These are phyloP conservation scores for Tricholoma matsutake DNA, from an alignment of 768 basidiomycete genomes.

Conservation along the genomic window DNA sequence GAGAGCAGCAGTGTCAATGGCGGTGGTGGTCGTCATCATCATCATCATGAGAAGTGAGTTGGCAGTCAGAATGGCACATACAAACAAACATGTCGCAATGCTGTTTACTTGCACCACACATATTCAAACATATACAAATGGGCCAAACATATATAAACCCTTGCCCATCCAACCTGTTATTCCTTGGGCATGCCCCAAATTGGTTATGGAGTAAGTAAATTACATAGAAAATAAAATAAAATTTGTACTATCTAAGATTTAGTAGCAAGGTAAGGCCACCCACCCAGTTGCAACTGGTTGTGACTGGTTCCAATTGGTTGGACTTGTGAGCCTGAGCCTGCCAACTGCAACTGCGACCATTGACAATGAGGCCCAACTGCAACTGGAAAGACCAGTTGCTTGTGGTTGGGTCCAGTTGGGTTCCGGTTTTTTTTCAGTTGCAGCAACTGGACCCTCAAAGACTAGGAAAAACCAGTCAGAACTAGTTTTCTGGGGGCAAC, in stretches of 20 bases:
- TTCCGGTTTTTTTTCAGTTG: too few relatives aligned
- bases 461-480: too few relatives aligned
- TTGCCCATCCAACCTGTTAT: neutral
- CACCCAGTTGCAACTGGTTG: neutral
- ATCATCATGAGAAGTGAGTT: neutral
- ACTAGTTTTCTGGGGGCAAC: too few relatives aligned
- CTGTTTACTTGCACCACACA: neutral
- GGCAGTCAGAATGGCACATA: neutral
- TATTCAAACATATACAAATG: neutral
- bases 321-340: neutral
- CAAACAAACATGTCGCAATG: neutral
- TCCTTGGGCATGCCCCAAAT: neutral
- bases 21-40: too few relatives aligned
- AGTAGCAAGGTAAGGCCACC: too few relatives aligned
- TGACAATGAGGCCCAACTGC: too few relatives aligned
- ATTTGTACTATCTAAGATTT: neutral
- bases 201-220: neutral
- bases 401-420: too few relatives aligned
- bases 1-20: too few relatives aligned
- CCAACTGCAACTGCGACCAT: too few relatives aligned
- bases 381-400: neutral
- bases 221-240: neutral
- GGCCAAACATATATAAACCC: neutral
- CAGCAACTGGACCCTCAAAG: too few relatives aligned
- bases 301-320: neutral